Evolutionary conservation across 176 grass and related monocot species (phyloP), one percentile per base, ranked within the genome.

Genomic region (Bothriochloa decipiens): DNA sequence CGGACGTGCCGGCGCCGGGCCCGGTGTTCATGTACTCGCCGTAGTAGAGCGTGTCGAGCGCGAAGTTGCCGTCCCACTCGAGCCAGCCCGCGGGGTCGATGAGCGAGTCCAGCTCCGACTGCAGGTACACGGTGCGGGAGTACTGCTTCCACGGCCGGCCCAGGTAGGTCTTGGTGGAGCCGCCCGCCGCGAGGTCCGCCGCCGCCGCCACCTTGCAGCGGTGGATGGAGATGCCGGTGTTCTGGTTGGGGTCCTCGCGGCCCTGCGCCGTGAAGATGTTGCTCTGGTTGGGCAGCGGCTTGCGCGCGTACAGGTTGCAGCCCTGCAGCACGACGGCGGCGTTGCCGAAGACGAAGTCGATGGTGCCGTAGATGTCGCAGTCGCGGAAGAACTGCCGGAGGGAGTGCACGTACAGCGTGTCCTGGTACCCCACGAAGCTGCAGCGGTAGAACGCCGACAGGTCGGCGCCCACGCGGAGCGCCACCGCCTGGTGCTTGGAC

Each of bases 371-470:
- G 68, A 97, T 28, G 78, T 94, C 84, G 84, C 95, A 94, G 11
- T 97, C 92, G 36, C 92, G 88, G 75, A 88, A 97, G 74, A 97
- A 97, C 23, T 97, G 95, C 0, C 95, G 92, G 57, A 97, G 92
- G 6, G 92, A 91, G 76, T 97, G 94, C 81, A 92, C 88, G 82
- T 97, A 97, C 35, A 97, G 85, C 33, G 94, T 97, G 91, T 97
- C 94, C 72, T 94, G 94, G 89, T 90, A 97, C 25, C 82, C 94
- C 60, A 91, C 94, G 89, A 97, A 91, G 75, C 95, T 94, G 84
- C 95, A 97, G 0, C 84, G 79, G 78, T 91, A 91, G 82, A 97
- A 97, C 1, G 83, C 87, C 0, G 91, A 86, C 0, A 91, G 91
- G 82, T 97, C 94, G 0, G 91, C 79, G 65, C 87, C 87, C 26